Evolutionary conservation across 2,329 filamentous ascomycete species (phyloP), one percentile per base, ranked within the genome.

Genomic region (Talaromyces albobiverticillius): DNA sequence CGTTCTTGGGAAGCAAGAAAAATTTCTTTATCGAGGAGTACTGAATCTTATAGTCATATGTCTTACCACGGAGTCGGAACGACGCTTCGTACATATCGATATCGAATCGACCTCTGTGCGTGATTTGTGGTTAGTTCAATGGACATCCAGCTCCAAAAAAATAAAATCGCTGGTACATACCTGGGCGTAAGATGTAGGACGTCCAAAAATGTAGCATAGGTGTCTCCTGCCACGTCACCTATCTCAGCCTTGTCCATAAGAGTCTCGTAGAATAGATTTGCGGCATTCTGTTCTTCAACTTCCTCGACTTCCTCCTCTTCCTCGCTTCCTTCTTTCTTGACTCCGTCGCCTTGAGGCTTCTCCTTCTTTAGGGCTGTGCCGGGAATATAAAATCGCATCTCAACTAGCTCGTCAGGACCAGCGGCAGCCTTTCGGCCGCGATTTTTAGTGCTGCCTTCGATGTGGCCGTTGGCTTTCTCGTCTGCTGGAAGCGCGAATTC

Each of bases 11-110:
- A 5, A 99, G 84, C 26, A 97, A 83, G 86, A 99, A 96, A 71
- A 97, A 97, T 72, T 97, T 97, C 80, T 99, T 99, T 76, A 97
- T 91, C 47, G 87, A 85, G 55, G 96, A 90, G 75, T 96, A 99
- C 71, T 96, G 91, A 61, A 99, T 97, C 82, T 99, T 99, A 84
- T 99, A 99, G 78, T 99, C 95, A 79, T 99, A 99, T 22, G 94
- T 99, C 78, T 99, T 99, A 67, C 94, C 94, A 61, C 94, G 93
- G 58, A 99, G 82, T 59, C 94, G 88, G 82, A 99, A 97, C 2
- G 94, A 97, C 14, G 85, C 87, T 73, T 97, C 94, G 82, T 99
- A 99, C 88, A 99, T 96, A 73, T 99, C 94, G 76, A 99, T 96
- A 72, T 97, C 94, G 81, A 99, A 99, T 62, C 94, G 93, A 71